Conservation (phyloP, 208 protist genomes). For the Crithidia thermophila region DNA sequence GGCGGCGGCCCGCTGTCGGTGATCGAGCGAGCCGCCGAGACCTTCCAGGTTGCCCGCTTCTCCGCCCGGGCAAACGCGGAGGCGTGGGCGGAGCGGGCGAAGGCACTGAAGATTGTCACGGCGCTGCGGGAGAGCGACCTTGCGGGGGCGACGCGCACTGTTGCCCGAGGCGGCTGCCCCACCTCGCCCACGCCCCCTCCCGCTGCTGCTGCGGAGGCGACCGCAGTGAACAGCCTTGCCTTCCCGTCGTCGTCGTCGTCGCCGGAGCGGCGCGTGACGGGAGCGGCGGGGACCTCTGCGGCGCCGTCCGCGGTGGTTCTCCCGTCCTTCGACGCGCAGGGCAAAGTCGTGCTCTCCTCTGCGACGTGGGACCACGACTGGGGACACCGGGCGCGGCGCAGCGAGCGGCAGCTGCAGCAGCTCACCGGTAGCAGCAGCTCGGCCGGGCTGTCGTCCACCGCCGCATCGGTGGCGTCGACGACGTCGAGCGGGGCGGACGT, state of each 20-base stretch:
- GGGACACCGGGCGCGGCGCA: conserved; percentile 1
- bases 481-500: not conserved
- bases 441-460: conserved; percentile 7
- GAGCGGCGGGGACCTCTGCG: no score
- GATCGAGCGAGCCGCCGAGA: conserved; percentile 85
- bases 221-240: no score
- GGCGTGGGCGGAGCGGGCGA: conserved; percentile 29
- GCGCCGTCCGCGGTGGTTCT: conserved; percentile 7
- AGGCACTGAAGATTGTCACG: conserved; percentile 31
- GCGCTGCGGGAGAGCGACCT: conserved; percentile 11
- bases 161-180: not conserved
- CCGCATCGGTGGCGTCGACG: no score
- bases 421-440: conserved; percentile 20
- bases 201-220: not conserved
- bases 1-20: conserved; percentile 58
- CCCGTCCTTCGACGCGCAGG: conserved; percentile 23
- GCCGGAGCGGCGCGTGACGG: no score
- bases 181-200: not conserved
- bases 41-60: conserved; percentile 65
- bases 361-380: conserved; percentile 11
- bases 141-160: no score
- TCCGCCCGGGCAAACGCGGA: conserved; percentile 18
- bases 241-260: no score
- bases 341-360: conserved; percentile 14
- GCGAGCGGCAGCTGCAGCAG: conserved; percentile 27